Percentiles rank a stretch among this genome's conserved stretches.
These are phyloP conservation scores for Debaryomyces sp. DNA, from an alignment of 1,139 yeast species.

Conservation along the genomic window DNA sequence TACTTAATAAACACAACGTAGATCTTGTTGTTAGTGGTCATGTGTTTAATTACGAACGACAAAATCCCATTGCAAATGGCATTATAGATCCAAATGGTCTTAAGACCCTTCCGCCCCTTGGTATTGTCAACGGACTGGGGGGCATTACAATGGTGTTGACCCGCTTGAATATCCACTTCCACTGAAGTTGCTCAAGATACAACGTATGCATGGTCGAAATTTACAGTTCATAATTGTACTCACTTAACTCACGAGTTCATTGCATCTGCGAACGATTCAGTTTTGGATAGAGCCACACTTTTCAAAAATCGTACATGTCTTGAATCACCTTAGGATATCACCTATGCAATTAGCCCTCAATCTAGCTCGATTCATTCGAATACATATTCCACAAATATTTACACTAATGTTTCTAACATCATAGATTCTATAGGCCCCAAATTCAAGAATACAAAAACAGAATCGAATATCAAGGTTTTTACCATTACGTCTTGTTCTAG, in stretches of 20 bases:
- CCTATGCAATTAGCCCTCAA: background rate
- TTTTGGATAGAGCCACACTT: conserved; percentile 11
- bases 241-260: conserved; percentile 13
- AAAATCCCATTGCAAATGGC: conserved; percentile 9
- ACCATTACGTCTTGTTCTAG: conserved; percentile 53
- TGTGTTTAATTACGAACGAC: conserved; percentile 12
- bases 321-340: background rate
- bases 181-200: conserved; percentile 10
- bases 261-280: conserved; percentile 10
- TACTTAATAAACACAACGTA: conserved; percentile 8
- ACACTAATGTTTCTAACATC: conserved; percentile 26
- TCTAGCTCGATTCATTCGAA: background rate
- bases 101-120: conserved; percentile 12
- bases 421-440: conserved; percentile 3
- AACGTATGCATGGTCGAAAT: conserved; percentile 13
- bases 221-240: conserved; percentile 13
- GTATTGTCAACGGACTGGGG: conserved; percentile 14
- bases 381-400: conserved; percentile 10
- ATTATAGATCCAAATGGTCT: conserved; percentile 11
- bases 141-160: conserved; percentile 13
- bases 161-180: conserved; percentile 11
- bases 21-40: conserved; percentile 12
- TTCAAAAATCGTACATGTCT: conserved; percentile 6
- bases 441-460: conserved; percentile 11
- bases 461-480: conserved; percentile 32